Conservation (phyloP, 1,139 yeast genomes). For the Williopsis jadinii region DNA sequence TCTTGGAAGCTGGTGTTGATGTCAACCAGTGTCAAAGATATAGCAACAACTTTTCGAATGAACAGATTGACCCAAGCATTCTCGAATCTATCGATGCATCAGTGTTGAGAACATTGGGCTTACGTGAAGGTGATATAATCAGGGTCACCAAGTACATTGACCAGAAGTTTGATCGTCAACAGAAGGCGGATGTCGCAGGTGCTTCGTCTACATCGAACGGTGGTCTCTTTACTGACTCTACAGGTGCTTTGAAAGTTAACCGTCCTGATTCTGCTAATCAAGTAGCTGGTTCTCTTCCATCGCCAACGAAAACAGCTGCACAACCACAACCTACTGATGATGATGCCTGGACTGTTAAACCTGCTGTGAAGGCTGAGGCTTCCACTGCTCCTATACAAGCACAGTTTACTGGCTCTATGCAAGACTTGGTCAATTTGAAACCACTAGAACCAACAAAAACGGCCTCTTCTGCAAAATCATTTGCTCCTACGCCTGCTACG, state of each 20-base stretch:
- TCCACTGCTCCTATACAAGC: slow-evolving; percentile 27
- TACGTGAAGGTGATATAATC: slow-evolving; percentile 92
- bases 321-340: slow-evolving; percentile 42
- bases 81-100: slow-evolving; percentile 76
- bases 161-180: slow-evolving; percentile 53
- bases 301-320: slow-evolving; percentile 12
- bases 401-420: slow-evolving; percentile 76
- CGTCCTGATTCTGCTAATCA: slow-evolving; percentile 23
- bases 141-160: slow-evolving; percentile 83
- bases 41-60: slow-evolving; percentile 77
- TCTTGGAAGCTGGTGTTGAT: slow-evolving; percentile 88
- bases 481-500: slow-evolving; percentile 19
- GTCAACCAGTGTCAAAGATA: slow-evolving; percentile 92
- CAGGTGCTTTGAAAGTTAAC: slow-evolving; percentile 61
- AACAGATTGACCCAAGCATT: slow-evolving; percentile 86
- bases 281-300: slow-evolving; percentile 22
- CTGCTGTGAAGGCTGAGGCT: slow-evolving; percentile 50
- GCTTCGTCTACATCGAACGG: slow-evolving; percentile 31
- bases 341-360: slow-evolving; percentile 89
- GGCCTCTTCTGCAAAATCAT: slow-evolving; percentile 22
- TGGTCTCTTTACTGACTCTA: slow-evolving; percentile 63
- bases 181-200: slow-evolving; percentile 15
- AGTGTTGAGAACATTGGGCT: slow-evolving; percentile 80
- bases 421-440: slow-evolving; percentile 72
- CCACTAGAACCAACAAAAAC: slow-evolving; percentile 47